Conservation (phyloP, 2,329 filamentous ascomycete genomes). For the Colletotrichum sp. region DNA sequence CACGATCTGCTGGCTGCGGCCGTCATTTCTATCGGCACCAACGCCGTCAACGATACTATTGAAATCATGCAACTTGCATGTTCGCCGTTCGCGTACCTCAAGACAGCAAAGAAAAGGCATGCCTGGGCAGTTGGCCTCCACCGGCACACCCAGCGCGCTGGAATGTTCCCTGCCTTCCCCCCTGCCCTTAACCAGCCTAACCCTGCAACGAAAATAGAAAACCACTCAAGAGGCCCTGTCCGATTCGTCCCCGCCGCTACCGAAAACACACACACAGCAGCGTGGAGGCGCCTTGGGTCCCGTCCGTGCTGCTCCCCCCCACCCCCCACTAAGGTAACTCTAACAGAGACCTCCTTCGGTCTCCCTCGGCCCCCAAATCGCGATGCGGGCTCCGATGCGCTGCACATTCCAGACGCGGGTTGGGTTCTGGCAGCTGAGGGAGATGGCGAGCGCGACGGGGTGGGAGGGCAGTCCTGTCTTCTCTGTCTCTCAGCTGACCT, state of each 20-base stretch:
- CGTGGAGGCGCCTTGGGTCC: background rate
- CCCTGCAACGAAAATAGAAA: constrained; percentile 14
- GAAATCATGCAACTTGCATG: background rate
- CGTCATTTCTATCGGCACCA: background rate
- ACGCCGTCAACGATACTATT: background rate
- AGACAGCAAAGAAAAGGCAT: background rate
- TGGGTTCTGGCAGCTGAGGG: background rate
- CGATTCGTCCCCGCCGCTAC: background rate
- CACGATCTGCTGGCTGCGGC: background rate
- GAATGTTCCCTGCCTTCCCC: background rate
- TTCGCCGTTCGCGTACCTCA: background rate
- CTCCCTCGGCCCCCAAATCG: background rate
- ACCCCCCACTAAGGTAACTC: background rate
- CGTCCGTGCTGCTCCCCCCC: background rate
- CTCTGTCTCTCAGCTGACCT: background rate
- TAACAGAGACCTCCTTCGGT: background rate
- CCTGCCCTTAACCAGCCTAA: background rate
- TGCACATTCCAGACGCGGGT: background rate
- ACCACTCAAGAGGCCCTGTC: constrained; percentile 6
- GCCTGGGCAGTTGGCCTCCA: background rate
- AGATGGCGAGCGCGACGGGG: background rate
- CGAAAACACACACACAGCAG: background rate
- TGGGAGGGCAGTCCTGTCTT: background rate
- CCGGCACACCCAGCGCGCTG: background rate
- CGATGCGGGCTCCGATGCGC: background rate